Percentiles rank a stretch among this genome's conserved stretches.
Conservation (phyloP, 1,284 basidiomycete genomes). For the Farysia itapuensis region DNA sequence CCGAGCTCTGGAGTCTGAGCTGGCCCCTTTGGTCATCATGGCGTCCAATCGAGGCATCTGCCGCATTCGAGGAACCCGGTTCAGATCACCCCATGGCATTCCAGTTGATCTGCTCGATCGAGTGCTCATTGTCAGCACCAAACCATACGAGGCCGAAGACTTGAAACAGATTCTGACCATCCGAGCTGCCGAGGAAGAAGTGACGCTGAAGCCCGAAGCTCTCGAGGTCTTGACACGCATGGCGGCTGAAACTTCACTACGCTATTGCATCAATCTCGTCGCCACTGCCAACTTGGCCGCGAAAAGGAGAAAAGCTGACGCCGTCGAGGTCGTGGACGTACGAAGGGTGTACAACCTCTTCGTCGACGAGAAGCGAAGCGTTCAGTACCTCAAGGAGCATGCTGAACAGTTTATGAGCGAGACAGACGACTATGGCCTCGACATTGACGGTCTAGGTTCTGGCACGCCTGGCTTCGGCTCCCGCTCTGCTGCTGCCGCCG, state of each 20-base stretch:
- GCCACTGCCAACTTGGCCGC: slow-evolving; percentile 84
- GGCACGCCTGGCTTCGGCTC: slow-evolving; percentile 22
- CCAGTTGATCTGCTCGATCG: slow-evolving; percentile 93
- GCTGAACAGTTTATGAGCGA: slow-evolving; percentile 68
- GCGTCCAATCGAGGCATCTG: slow-evolving; percentile 95
- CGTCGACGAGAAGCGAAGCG: slow-evolving; percentile 91
- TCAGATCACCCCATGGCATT: slow-evolving; percentile 89
- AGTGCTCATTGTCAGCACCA: slow-evolving; percentile 91
- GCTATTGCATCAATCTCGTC: slow-evolving; percentile 89
- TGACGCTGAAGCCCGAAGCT: slow-evolving; percentile 76
- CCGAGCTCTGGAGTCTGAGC: slow-evolving; percentile 87
- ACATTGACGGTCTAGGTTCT: slow-evolving; percentile 18
- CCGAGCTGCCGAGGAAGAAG: slow-evolving; percentile 94
- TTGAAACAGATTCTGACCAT: slow-evolving; percentile 90
- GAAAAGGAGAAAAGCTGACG: slow-evolving; percentile 72
- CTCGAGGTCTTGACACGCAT: slow-evolving; percentile 78
- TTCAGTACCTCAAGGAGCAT: slow-evolving; percentile 84
- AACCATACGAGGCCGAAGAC: slow-evolving; percentile 81
- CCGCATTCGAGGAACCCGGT: slow-evolving; percentile 90
- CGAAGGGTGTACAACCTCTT: slow-evolving; percentile 76
- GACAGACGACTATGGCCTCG: slow-evolving; percentile 39
- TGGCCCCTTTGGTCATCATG: slow-evolving; percentile 96
- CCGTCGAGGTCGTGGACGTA: slow-evolving; percentile 68
- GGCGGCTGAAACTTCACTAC: slow-evolving; percentile 72
- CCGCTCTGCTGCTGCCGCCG: too few species aligned